Base-by-base conservation (phyloP, 306 rosid genomes). In the Ochetophila trinervis region DNA sequence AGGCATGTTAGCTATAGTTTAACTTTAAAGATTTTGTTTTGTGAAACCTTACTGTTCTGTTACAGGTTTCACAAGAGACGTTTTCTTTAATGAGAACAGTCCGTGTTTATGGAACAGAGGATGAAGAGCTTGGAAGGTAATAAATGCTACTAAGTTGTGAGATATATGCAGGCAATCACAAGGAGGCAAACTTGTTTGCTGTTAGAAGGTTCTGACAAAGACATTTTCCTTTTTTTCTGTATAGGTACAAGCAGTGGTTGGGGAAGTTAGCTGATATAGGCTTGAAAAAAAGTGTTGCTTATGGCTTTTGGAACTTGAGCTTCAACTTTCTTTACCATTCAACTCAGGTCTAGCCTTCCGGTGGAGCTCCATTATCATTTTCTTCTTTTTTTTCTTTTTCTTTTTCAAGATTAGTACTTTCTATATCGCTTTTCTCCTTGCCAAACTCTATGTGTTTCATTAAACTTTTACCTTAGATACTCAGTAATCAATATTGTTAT, bases 1-100 rank as follows among this genome's bases (percentile, higher is more conserved):
- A 35, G 62, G 66, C 34, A 66, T 62, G 42, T 75, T 64, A 36
- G 62, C 71, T 60, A 11, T 68, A 24, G 22, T 45, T 70, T 71
- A 16, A 23, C 55, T 17, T 34, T 69, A 53, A 58, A 52, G 35
- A 40, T 70, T 57, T 20, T 63, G 62, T 53, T 68, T 49, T 30
- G 60, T 37, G 53, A 50, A 50, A 23, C 27, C 65, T 65, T 63
- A 36, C 6, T 53, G 36, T 13, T 65, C 35, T 37, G 40, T 52
- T 81, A 59, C 78, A 87, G 97, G 98, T 93, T 79, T 91, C 96
- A 37, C 98, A 93, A 80, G 98, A 93, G 80, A 89, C 98, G 47
- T 79, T 84, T 72, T 89, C 98, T 74, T 86, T 93, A 71, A 76
- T 93, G 71, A 84, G 97, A 77, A 93, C 98, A 20, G 97, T 89